These are phyloP conservation scores for Acrocalymma vagum DNA, from an alignment of 2,329 filamentous ascomycete genomes.

Conservation along the genomic window DNA sequence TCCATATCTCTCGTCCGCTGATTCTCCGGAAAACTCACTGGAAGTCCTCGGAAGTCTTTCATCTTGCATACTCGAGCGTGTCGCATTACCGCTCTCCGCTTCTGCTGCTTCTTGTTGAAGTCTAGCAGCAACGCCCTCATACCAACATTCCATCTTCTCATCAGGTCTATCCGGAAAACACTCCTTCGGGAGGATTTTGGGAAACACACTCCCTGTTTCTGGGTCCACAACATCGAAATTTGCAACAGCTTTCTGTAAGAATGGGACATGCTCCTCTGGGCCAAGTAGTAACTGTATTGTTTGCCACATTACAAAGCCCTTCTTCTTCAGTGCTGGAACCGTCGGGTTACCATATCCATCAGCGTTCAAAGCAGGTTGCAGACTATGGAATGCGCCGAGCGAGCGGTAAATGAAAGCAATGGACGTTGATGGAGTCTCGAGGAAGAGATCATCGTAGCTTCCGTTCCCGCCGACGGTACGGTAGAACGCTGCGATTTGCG, in stretches of 20 bases:
- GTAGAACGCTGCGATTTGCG: constrained; percentile 60
- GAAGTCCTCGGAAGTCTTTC: constrained; percentile 38
- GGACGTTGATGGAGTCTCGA: constrained; percentile 74
- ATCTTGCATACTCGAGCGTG: constrained; percentile 26
- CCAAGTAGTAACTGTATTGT: constrained; percentile 88
- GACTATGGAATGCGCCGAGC: constrained; percentile 86
- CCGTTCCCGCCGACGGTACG: constrained; percentile 56
- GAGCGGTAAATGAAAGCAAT: constrained; percentile 94
- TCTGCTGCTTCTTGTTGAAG: constrained; percentile 71
- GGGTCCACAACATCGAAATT: constrained; percentile 80
- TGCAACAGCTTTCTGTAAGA: constrained; percentile 80
- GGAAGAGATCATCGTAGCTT: constrained; percentile 71
- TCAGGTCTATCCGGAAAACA: constrained; percentile 78
- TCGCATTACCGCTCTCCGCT: constrained; percentile 37
- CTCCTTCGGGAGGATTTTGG: constrained; percentile 70
- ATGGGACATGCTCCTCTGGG: constrained; percentile 86
- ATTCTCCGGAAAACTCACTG: constrained; percentile 46
- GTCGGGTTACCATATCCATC: constrained; percentile 78
- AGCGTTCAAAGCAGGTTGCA: constrained; percentile 73
- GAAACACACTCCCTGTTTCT: constrained; percentile 65
- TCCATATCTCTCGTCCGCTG: constrained; percentile 52
- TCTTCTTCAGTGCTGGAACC: constrained; percentile 81
- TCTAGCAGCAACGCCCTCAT: constrained; percentile 76
- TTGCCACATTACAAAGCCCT: constrained; percentile 93
- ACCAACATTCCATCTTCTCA: constrained; percentile 84